These are phyloP conservation scores for Cicer judaicum DNA, from an alignment of 306 rosid species.

Conservation along the genomic window DNA sequence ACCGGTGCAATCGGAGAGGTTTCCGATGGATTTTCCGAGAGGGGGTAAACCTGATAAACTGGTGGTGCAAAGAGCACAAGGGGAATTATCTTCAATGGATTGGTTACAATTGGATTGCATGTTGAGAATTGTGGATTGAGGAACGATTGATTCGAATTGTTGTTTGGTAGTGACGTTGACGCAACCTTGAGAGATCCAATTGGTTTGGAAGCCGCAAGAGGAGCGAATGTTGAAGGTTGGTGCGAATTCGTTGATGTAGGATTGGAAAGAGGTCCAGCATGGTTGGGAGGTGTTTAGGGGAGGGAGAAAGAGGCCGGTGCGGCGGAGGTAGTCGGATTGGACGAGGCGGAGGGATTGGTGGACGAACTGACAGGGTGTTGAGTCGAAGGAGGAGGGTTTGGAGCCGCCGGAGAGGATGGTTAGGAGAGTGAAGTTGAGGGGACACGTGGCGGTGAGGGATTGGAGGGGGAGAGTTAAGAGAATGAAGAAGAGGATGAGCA, in stretches of 20 bases:
- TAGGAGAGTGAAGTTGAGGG: conserved; percentile 75
- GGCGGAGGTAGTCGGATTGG: conserved; percentile 62
- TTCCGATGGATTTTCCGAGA: conserved; percentile 58
- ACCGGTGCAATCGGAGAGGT: conserved; percentile 64
- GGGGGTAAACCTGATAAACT: conserved; percentile 50
- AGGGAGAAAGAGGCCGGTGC: conserved; percentile 53
- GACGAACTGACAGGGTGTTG: conserved; percentile 58
- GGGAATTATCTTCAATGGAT: conserved; percentile 67
- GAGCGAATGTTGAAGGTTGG: conserved; percentile 38
- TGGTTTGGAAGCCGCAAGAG: conserved; percentile 40
- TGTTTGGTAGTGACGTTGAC: conserved; percentile 62
- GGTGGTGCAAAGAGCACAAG: conserved; percentile 74
- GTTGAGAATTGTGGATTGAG: background rate
- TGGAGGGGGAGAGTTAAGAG: background rate
- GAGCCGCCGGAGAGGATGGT: conserved; percentile 31
- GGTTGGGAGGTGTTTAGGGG: conserved; percentile 38
- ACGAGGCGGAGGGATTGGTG: conserved; percentile 66
- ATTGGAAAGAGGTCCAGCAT: conserved; percentile 45
- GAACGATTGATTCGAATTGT: conserved; percentile 55
- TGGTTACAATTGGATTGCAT: conserved; percentile 55
- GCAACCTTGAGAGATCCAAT: conserved; percentile 63
- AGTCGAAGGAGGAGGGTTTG: conserved; percentile 37
- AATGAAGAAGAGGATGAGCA: conserved; percentile 13
- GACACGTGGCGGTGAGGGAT: conserved; percentile 54
- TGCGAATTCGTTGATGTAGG: conserved; percentile 39